A percentile compares a stretch with the other conserved stretches of the same genome.
These are phyloP conservation scores for Boletellus deceptivus DNA, from an alignment of 1,284 basidiomycete species.

Conservation along the genomic window DNA sequence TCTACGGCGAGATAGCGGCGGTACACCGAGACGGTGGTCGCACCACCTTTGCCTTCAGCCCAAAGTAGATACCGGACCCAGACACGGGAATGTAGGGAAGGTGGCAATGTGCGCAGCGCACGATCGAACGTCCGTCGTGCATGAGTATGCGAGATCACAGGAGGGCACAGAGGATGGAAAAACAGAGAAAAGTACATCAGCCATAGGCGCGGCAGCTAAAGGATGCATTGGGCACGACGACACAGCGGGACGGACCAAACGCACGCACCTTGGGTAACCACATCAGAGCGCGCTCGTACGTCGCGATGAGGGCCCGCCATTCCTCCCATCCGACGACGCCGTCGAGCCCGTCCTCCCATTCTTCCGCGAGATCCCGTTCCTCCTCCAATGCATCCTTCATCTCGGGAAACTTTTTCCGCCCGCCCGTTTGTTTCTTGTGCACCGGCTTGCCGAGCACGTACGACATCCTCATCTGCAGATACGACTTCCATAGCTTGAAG, in stretches of 20 bases:
- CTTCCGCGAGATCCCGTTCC: slow-evolving; percentile 71
- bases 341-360: slow-evolving; percentile 86
- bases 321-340: slow-evolving; percentile 90
- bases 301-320: slow-evolving; percentile 87
- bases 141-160: slow-evolving; percentile 83
- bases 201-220: slow-evolving; percentile 91
- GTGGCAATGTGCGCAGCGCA: slow-evolving; percentile 89
- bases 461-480: slow-evolving; percentile 79
- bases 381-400: slow-evolving; percentile 88
- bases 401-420: slow-evolving; percentile 84
- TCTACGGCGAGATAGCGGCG: slow-evolving; percentile 88
- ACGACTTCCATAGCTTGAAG: slow-evolving; percentile 95
- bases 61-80: slow-evolving; percentile 96
- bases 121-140: slow-evolving; percentile 94
- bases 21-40: slow-evolving; percentile 85
- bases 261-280: slow-evolving; percentile 83
- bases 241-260: slow-evolving; percentile 1
- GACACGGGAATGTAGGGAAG: slow-evolving; percentile 89
- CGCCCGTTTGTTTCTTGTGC: slow-evolving; percentile 74
- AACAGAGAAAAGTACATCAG: slow-evolving; percentile 90
- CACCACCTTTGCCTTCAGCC: slow-evolving; percentile 85
- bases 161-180: slow-evolving; percentile 87
- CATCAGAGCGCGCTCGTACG: slow-evolving; percentile 90
- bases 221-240: slow-evolving; percentile 10
- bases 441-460: slow-evolving; percentile 81